Conservation (phyloP, 257 asterid species). For the Solanum peruvianum region DNA sequence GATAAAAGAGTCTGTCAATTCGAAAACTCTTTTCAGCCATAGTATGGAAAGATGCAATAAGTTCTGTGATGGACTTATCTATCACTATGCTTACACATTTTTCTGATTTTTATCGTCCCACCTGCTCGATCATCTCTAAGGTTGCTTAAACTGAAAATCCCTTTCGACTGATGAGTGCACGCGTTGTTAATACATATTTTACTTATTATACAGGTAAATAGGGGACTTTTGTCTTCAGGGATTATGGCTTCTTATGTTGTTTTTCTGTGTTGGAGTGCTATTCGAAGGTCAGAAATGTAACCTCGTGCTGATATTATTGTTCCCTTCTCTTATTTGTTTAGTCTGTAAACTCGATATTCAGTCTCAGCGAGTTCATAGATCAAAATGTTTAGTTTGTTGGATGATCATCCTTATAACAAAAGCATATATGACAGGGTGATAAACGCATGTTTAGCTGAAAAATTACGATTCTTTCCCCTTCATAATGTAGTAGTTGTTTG, state of each 20-base stretch:
- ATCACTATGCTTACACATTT: neutral
- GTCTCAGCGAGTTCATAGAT: neutral
- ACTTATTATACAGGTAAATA: constrained; percentile 50
- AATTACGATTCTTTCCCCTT: neutral
- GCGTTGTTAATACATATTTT: neutral
- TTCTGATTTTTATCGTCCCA: neutral
- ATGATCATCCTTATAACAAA: neutral
- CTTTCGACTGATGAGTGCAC: neutral
- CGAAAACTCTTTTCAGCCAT: neutral
- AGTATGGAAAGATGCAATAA: neutral
- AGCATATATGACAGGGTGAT: neutral
- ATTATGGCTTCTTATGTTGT: constrained; percentile 92
- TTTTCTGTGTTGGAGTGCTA: constrained; percentile 91
- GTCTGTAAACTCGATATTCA: neutral
- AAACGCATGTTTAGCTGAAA: neutral
- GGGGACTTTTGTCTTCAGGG: constrained; percentile 88
- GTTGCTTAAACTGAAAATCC: neutral
- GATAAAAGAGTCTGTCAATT: neutral
- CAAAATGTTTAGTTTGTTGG: neutral
- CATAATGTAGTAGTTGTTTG: neutral
- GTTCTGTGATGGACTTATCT: neutral
- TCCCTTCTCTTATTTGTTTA: neutral
- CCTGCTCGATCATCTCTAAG: neutral
- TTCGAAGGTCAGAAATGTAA: constrained; percentile 47
- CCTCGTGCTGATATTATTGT: neutral